Base-by-base conservation (phyloP, 306 rosid genomes). In the Acmispon strigosus region DNA sequence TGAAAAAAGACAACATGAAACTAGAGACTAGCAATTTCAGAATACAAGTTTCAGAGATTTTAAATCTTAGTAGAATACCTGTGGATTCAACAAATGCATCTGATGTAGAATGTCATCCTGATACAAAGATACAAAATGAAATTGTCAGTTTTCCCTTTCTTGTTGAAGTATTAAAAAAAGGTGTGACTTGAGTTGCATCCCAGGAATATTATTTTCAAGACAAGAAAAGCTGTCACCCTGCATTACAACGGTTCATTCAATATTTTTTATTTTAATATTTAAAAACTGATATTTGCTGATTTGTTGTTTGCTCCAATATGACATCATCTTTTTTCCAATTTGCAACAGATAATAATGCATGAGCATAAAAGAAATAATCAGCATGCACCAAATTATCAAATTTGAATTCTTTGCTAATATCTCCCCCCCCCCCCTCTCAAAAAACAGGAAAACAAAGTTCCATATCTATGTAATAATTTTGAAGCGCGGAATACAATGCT, bases 1-100 rank as follows among this genome's bases (percentile, higher is more conserved):
- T 47, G 54, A 45, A 37, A 49, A n/a, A 19, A 50, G 11, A 56
- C 7, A 29, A 51, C 2, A 29, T 42, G 70, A 69, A 70, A 18
- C 27, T 53, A 49, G 10, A 36, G 49, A 54, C 47, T 16, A 32
- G 62, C 49, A 71, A 51, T 62, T 72, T 67, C 73, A 81, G 12
- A 69, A 68, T 39, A 58, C 0, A 71, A 39, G 58, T 32, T 17
- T 37, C 47, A 13, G 70, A 53, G 17, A 37, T 49, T 19, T 9
- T 13, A 47, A 56, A 66, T 3, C 13, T 62, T 3, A 62, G 32
- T 18, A 56, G 75, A 70, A 9, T 83, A 91, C 97, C 98, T 94
- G 97, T 48, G 97, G 96, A 64, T 80, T 94, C 95, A 94, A 66
- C 70, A 83, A 90, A 6, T 91, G 90, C 96, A 91, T 87, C 77